Percentiles rank a stretch among this genome's conserved stretches.
These are phyloP conservation scores for Boletus bicolor DNA, from an alignment of 768 basidiomycete genomes.

Conservation along the genomic window DNA sequence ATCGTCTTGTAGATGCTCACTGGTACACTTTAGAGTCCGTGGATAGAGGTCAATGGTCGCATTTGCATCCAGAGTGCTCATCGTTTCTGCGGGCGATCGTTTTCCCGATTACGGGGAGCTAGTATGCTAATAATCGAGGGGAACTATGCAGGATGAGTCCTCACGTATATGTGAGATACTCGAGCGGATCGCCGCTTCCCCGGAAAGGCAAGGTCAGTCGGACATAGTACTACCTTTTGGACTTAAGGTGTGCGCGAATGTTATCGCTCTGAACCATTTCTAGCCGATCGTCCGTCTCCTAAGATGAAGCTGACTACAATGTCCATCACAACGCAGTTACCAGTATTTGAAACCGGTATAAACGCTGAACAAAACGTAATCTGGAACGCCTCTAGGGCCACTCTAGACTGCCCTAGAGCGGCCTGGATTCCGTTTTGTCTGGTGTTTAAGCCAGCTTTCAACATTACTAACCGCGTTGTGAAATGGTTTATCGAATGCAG, in stretches of 20 bases:
- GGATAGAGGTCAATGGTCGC: constrained; percentile 21
- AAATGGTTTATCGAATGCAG: background rate
- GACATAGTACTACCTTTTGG: constrained; percentile 3
- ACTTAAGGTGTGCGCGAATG: background rate
- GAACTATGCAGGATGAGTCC: background rate
- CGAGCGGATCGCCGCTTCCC: background rate
- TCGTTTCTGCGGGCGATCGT: constrained; percentile 8
- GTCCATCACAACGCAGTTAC: background rate
- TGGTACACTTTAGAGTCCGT: too few relatives aligned
- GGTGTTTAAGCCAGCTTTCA: too few relatives aligned
- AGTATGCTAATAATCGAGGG: background rate
- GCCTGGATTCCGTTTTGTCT: too few relatives aligned
- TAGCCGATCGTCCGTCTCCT: background rate
- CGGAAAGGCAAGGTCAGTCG: constrained; percentile 1
- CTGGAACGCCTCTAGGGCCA: too few relatives aligned
- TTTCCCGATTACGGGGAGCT: background rate
- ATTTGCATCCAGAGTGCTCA: constrained; percentile 7
- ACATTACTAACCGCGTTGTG: too few relatives aligned
- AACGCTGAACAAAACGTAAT: too few relatives aligned
- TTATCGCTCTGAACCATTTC: background rate
- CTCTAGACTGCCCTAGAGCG: too few relatives aligned
- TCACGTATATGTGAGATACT: constrained; percentile 20
- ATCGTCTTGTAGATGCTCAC: too few relatives aligned
- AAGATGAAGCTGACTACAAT: background rate
- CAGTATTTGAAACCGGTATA: too few relatives aligned